Percentiles rank a stretch among this genome's conserved stretches.
Conservation (phyloP, 179 eudicot genomes). For the Actinidia arguta region DNA sequence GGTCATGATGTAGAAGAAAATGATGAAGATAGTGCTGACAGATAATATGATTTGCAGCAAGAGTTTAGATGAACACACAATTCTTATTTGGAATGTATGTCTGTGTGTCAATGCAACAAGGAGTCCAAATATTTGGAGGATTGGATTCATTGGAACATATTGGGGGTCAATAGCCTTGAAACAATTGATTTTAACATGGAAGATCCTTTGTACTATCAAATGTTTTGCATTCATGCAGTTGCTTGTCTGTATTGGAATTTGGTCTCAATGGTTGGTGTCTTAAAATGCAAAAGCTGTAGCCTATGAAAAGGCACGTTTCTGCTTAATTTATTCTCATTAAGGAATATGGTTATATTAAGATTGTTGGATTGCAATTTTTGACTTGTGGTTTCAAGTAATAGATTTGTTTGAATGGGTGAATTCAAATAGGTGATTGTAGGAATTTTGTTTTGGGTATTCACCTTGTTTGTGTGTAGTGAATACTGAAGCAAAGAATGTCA, state of each 20-base stretch:
- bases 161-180: background rate
- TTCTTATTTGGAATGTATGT: background rate
- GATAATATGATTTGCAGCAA: background rate
- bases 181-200: background rate
- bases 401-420: background rate
- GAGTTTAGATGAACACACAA: background rate
- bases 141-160: background rate
- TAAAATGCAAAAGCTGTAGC: background rate
- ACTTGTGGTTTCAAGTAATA: background rate
- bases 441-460: background rate
- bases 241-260: background rate
- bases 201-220: background rate
- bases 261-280: background rate
- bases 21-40: background rate
- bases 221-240: background rate
- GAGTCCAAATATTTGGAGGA: background rate
- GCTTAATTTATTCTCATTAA: background rate
- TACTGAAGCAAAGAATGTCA: background rate
- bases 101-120: background rate
- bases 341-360: background rate
- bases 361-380: background rate
- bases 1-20: slow-evolving; percentile 3
- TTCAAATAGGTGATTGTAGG: background rate
- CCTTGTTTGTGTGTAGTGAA: background rate
- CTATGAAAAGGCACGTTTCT: background rate